Evolutionary conservation across 306 rosid genomes (phyloP), one percentile per base, ranked within the genome.

Genomic region (Purshia tridentata): DNA sequence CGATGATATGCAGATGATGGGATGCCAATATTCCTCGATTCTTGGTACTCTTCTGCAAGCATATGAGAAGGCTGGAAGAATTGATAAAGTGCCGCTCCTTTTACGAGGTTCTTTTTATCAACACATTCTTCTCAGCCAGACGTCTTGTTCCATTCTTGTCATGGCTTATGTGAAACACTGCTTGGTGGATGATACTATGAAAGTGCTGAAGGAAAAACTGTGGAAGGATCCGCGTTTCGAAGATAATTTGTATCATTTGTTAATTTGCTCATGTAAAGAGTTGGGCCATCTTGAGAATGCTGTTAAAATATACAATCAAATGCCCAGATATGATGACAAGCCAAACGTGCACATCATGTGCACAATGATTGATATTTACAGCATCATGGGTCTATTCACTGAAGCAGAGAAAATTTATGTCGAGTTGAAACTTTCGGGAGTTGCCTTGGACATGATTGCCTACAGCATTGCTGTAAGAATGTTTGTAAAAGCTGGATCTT

Each of bases 211-310:
- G 68, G 90, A 84, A 47, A 91, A 85, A 71, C 77, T 63, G 79
- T 94, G 99, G 98, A 83, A 74, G 57, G 97, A 91, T 77, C 84
- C 65, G 23, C 72, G 12, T 58, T 89, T 85, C 7, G 96, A 94
- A 80, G 91, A 78, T 64, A 89, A 91, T 78, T 77, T 94, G 86
- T 91, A 90, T 81, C 97, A 94, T 80, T 80, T 94, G 67, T 81
- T 94, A 80, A 94, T 91, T 76, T 94, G 99, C 78, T 86, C 92
- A 0, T 89, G 93, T 77, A 94, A 87, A 80, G 99, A 94, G 67
- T 81, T 74, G 39, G 91, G 89, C 75, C 81, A 72, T 76, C 82
- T 84, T 46, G 90, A 91, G 72, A 83, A 84, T 84, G 97, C 97
- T 45, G 86, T 91, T 68, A 68, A 83, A 81, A 85, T 94, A 49